Percentiles rank a stretch among this genome's conserved stretches.
Evolutionary conservation across 345 rosid genomes (phyloP).

Genomic region (Raphanus sativus): DNA sequence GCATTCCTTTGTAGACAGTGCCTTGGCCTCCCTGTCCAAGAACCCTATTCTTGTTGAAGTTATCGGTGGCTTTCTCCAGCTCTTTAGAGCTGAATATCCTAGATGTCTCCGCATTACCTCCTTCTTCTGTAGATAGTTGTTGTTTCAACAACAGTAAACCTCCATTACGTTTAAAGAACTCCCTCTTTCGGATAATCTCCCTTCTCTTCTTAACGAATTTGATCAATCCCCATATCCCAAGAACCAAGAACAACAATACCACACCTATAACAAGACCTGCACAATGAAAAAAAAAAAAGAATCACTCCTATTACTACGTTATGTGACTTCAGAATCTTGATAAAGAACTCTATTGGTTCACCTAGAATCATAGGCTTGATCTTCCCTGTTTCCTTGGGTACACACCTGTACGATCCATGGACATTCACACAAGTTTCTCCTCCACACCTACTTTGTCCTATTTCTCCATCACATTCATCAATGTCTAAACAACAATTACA

Average conservation of each 20-base stretch:
- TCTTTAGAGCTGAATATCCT: too few species aligned
- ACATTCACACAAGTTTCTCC: not conserved
- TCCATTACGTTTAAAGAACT: constrained; percentile 36
- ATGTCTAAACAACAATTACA: constrained; percentile 12
- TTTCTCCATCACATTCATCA: constrained; percentile 30
- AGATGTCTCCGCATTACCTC: too few species aligned
- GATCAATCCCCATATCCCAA: constrained; percentile 26
- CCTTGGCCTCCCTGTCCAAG: constrained; percentile 40
- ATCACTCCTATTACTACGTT: not conserved
- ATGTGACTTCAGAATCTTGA: not conserved
- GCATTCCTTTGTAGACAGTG: too few species aligned
- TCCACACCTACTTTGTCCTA: constrained; percentile 2
- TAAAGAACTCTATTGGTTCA: too few species aligned
- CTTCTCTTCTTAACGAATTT: constrained; percentile 19
- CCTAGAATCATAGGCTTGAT: too few species aligned
- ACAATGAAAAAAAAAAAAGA: not conserved
- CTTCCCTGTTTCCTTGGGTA: too few species aligned
- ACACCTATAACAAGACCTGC: constrained; percentile 14
- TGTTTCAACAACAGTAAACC: constrained; percentile 45
- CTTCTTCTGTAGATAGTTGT: constrained; percentile 21
- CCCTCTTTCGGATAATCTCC: constrained; percentile 20
- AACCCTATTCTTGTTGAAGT: constrained; percentile 26
- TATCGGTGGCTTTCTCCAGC: constrained; percentile 35
- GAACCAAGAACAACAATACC: constrained; percentile 23
- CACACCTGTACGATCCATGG: too few species aligned